Base-by-base conservation (phyloP, 1,284 basidiomycete species). In the Cystobasidiaceae sp. region DNA sequence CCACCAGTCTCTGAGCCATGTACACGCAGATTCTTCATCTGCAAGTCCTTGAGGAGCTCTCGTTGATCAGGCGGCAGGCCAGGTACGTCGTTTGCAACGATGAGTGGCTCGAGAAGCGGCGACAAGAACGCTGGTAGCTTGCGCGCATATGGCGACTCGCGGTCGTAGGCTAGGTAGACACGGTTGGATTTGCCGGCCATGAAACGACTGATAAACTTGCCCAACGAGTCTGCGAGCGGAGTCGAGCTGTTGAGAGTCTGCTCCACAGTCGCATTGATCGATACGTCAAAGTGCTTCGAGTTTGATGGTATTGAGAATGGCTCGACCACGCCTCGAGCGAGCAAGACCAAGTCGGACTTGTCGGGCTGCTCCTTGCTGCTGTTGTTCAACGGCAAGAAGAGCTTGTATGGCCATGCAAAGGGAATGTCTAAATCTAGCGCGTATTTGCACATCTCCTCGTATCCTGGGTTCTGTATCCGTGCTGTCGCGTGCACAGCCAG, bases 11-110 rank as follows among this genome's bases (percentile, higher is more conserved):
- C 63, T 4, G 60, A 60, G 17, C 32, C 55, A 21, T 64, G 54
- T 30, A 41, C 63, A 50, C 68, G 62, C 72, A 73, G 69, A 44
- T 72, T 68, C 61, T 69, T 66, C 34, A 73, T 71, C 27, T 66
- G n/a, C 2, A 73, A 52, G 39, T 73, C 63, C 41, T 65, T 60
- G 57, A 73, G 70, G 15, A 73, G 49, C 25, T 73, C 67, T 46
- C 58, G 27, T 17, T 67, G 23, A 6, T 59, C 56, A 33, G 58
- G 27, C n/a, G 57, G 61, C 21, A 64, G 25, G 3, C 67, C 68
- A n/a, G 63, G 63, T 5, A 66, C 28, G 2, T 59, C 55, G 30
- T 66, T 54, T 7, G 69, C 60, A 0, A 73, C 56, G 6, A 52
- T 28, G 28, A 69, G 41, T 2, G 44, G 41, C 21, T 48, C 51